Evolutionary conservation across 805 yeast species (phyloP).

Genomic region (Starmerella riodocensis): DNA sequence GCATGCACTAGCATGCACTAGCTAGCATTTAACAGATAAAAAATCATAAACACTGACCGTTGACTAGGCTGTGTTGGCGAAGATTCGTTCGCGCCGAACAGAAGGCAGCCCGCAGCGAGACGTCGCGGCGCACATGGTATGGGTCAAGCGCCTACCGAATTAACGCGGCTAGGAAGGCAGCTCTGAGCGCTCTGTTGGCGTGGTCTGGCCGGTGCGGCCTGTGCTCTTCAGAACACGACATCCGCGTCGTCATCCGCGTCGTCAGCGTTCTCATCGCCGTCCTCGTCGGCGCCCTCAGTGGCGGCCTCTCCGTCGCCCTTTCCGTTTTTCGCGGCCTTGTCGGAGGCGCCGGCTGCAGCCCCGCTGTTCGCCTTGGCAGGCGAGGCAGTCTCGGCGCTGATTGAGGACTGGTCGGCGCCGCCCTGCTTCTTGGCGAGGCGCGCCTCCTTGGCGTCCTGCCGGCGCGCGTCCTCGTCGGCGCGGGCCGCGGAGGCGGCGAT

Average conservation of each 20-base stretch:
- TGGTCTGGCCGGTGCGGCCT: not conserved
- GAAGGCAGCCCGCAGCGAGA: no score
- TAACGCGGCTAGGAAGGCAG: no score
- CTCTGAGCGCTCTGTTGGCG: no score
- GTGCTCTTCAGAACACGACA: constrained; percentile 14
- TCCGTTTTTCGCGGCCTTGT: constrained; percentile 1
- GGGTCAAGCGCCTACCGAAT: no score
- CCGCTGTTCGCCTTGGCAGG: not conserved
- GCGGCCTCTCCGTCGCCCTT: constrained; percentile 1
- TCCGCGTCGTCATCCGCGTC: constrained; percentile 19
- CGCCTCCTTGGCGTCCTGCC: constrained; percentile 10
- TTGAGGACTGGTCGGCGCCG: constrained; percentile 30
- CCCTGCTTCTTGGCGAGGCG: constrained; percentile 20
- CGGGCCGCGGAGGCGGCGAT: constrained; percentile 10
- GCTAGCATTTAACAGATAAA: no score
- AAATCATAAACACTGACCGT: no score
- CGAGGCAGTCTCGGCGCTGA: not conserved
- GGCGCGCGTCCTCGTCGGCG: constrained; percentile 5
- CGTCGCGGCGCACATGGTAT: no score
- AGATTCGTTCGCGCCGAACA: no score
- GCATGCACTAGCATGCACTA: no score
- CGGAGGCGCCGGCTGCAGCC: not conserved
- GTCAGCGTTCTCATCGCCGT: no score
- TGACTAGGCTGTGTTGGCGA: no score
- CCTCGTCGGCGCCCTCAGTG: constrained; percentile 2